Evolutionary conservation across 2,329 filamentous ascomycete species (phyloP).

Genomic region (Cercospora nicotianae): DNA sequence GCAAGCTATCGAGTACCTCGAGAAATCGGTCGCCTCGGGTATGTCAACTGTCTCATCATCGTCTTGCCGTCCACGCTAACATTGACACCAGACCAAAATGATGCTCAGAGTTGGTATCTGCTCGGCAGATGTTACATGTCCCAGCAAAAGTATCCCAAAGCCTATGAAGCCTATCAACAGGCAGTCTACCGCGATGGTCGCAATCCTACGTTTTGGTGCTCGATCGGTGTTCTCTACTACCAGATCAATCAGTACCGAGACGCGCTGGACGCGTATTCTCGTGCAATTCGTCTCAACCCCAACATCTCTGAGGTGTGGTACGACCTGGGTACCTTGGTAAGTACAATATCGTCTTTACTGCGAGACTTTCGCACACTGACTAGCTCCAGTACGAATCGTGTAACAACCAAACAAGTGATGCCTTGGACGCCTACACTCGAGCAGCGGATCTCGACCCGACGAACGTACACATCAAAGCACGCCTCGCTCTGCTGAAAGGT

Average conservation of each 20-base stretch:
- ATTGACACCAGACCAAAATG: constrained; percentile 69
- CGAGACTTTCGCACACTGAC: constrained; percentile 36
- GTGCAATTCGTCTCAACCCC: constrained; percentile 92
- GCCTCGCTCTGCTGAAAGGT: constrained; percentile 83
- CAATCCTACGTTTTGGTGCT: constrained; percentile 99
- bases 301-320: constrained; percentile 99
- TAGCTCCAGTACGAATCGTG: constrained; percentile 82
- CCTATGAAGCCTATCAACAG: constrained; percentile 97
- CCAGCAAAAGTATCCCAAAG: constrained; percentile 97
- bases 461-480: constrained; percentile 95
- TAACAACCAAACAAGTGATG: constrained; percentile 97
- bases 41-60: constrained; percentile 40
- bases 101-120: constrained; percentile 98
- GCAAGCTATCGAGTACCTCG: constrained; percentile 92
- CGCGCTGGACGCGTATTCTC: constrained; percentile 94
- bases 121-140: constrained; percentile 99
- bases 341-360: constrained; percentile 40
- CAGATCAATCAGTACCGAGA: constrained; percentile 99
- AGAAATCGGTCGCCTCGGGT: constrained; percentile 94
- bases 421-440: constrained; percentile 90
- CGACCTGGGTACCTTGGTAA: constrained; percentile 89
- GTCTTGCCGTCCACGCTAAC: background rate
- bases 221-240: constrained; percentile 97
- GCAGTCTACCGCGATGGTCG: constrained; percentile 96
- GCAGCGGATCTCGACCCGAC: constrained; percentile 90